phyloP scores from a whole-genome alignment of 345 rosid genomes.

The Toxicodendron radicans region DNA sequence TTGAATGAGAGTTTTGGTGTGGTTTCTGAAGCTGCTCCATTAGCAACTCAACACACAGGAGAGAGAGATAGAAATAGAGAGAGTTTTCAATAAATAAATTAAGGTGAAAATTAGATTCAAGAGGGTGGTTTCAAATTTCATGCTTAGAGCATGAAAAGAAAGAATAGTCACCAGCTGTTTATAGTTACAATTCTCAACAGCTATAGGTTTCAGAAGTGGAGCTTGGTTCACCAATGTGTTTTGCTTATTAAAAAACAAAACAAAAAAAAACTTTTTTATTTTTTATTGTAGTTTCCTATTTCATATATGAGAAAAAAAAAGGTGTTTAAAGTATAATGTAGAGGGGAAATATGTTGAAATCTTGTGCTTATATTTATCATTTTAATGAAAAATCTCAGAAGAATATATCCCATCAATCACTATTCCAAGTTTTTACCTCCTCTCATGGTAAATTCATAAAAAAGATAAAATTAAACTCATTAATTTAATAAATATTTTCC shows the following conservation, averaged over 20 bases:
- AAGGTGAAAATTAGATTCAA: conserved; percentile 13
- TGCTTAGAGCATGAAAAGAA: conserved; percentile 20
- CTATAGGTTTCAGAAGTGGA: conserved; percentile 12
- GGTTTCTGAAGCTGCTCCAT: conserved; percentile 8
- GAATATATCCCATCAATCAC: not conserved
- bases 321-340: not conserved
- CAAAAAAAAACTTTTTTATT: not conserved
- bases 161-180: conserved; percentile 12
- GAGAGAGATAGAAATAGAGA: conserved; percentile 1
- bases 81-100: conserved; percentile 12
- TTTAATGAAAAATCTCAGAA: not conserved
- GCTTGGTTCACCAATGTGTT: not conserved
- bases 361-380: not conserved
- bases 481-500: too few species aligned
- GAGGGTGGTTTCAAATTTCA: not conserved
- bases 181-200: conserved; percentile 11
- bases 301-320: not conserved
- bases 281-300: conserved; percentile 11
- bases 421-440: too few species aligned
- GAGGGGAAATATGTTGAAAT: conserved; percentile 8
- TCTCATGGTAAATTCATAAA: too few species aligned
- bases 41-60: conserved; percentile 3
- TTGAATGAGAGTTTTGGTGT: conserved; percentile 33
- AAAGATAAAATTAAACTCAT: too few species aligned
- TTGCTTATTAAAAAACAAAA: not conserved